Conservation (phyloP, 2,329 filamentous ascomycete genomes). For the Fusarium humuli region DNA sequence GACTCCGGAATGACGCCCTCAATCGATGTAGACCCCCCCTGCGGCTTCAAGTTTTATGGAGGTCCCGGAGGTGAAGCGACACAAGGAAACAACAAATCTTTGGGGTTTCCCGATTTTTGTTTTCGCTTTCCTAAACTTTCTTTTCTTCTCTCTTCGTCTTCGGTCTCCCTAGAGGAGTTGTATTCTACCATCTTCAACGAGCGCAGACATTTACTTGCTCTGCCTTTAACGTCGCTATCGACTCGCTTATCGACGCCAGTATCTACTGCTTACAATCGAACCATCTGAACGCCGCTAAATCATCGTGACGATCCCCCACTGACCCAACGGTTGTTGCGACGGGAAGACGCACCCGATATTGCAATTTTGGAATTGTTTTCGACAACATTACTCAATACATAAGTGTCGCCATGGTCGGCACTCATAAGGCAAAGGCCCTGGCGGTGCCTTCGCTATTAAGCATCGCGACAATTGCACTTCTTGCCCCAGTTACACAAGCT, state of each 20-base stretch:
- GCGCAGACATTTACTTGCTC: constrained; percentile 42
- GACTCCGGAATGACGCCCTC: constrained; percentile 37
- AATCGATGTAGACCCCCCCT: constrained; percentile 15
- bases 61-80: constrained; percentile 9
- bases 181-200: not conserved
- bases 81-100: constrained; percentile 15
- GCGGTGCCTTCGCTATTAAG: constrained; percentile 30
- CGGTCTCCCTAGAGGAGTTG: constrained; percentile 19
- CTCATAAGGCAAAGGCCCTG: constrained; percentile 25
- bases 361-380: not conserved
- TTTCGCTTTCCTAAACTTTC: constrained; percentile 3
- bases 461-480: constrained; percentile 41
- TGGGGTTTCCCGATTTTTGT: constrained; percentile 15
- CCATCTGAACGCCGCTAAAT: constrained; percentile 23
- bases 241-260: constrained; percentile 36
- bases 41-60: constrained; percentile 2
- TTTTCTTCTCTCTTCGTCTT: not conserved
- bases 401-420: constrained; percentile 37
- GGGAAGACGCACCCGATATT: constrained; percentile 1
- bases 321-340: constrained; percentile 7
- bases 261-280: constrained; percentile 11
- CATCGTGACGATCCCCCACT: constrained; percentile 35
- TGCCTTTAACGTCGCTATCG: constrained; percentile 15
- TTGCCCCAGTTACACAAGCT: constrained; percentile 45
- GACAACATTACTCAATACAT: not conserved